Evolutionary conservation across 2,329 filamentous ascomycete genomes (phyloP).

Genomic region (Dactylellina drechsleri): DNA sequence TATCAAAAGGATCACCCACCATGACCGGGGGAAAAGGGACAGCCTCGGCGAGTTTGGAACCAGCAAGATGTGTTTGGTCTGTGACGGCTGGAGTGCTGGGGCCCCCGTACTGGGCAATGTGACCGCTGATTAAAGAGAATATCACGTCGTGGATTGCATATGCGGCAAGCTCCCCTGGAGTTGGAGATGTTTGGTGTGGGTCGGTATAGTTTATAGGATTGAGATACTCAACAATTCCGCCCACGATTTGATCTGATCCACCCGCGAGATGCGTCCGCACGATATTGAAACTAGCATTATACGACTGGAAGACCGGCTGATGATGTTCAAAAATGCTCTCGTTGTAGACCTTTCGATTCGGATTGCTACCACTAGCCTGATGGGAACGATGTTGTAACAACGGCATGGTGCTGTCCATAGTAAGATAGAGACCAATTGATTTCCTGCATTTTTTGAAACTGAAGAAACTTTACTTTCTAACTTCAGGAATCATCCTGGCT

Average conservation of each 20-base stretch:
- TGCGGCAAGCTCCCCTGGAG: slow-evolving; percentile 12
- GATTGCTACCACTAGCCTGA: not conserved
- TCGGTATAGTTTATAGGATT: slow-evolving; percentile 8
- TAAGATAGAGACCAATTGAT: no score
- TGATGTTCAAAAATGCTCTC: slow-evolving; percentile 17
- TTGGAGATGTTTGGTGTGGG: not conserved
- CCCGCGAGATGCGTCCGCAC: slow-evolving; percentile 13
- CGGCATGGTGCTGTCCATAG: not conserved
- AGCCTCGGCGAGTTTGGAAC: slow-evolving; percentile 15
- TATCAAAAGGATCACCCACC: slow-evolving; percentile 65
- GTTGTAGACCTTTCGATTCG: slow-evolving; percentile 8
- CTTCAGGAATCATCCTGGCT: not conserved
- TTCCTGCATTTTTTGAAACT: no score
- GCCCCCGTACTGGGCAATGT: not conserved
- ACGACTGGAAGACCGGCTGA: slow-evolving; percentile 6
- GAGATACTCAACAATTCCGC: slow-evolving; percentile 11
- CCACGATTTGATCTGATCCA: slow-evolving; percentile 10
- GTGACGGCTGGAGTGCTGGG: not conserved
- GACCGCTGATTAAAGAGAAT: slow-evolving; percentile 7
- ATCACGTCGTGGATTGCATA: slow-evolving; percentile 17
- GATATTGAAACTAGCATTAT: slow-evolving; percentile 14
- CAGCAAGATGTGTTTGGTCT: slow-evolving; percentile 9
- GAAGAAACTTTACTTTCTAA: no score
- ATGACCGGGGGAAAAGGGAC: slow-evolving; percentile 23
- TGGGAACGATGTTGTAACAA: not conserved